Base-by-base conservation (phyloP, 345 rosid genomes). In the Syzygium aqueum region DNA sequence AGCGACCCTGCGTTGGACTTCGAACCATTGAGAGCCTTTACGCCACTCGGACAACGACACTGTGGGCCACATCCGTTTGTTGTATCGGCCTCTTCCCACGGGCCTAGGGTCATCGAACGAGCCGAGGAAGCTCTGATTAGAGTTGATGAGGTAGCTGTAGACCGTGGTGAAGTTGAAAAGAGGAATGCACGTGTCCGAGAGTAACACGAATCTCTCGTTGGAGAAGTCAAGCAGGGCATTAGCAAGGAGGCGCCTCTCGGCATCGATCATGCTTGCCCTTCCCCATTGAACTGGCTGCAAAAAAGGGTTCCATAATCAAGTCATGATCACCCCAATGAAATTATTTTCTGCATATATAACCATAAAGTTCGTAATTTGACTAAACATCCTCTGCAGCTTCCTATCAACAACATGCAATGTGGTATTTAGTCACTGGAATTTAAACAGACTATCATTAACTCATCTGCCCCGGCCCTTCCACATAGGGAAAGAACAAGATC, bases 11-110 rank as follows among this genome's bases (percentile, higher is more conserved):
- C 98, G 94, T 88, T 94, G 93, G 82, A 94, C 59, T 85, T 93
- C 96, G 82, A 97, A 94, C 98, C 99, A 97, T 30, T 97, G 98
- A 11, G 98, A 92, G 5, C 99, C 99, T 89, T 97, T 97, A 23
- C 98, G 86, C 99, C 99, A 97, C 59, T 95, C 93, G 1, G 67
- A 54, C 15, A 94, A 56, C 21, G 49, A 85, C 83, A 97, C 82
- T 9, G 87, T 88, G 19, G 99, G 98, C 33, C 90, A 88, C 98
- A 97, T 94, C 49, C 63, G 85, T 1, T 56, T 87, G 87, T 61
- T 92, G 87, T 96, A 97, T 15, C 99, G 92, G 59, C 98, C 97
- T 2, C 96, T 94, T 12, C 98, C 98, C 0, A 92, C 95, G 1
- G 93, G 88, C 83, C 93, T 91, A 0, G 87, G 87, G 61, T 92